phyloP scores from a whole-genome alignment of 2,329 filamentous ascomycete species.

The Paecilomyces dactylethromorphus region DNA sequence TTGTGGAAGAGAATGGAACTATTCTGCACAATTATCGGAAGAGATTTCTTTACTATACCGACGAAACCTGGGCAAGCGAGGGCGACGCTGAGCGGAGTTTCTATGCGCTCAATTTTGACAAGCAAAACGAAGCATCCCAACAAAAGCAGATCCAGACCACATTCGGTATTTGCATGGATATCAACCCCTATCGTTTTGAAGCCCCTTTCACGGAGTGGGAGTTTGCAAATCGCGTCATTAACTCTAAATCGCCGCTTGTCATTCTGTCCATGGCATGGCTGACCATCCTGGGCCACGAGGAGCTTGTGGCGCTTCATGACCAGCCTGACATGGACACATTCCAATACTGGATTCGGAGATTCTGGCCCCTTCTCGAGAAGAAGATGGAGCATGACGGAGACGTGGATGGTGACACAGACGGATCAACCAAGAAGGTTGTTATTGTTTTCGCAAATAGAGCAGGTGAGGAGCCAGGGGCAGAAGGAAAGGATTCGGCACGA shows the following conservation, averaged over 20 bases:
- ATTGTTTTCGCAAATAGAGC: constrained; percentile 42
- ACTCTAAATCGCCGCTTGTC: constrained; percentile 44
- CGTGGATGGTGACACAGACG: constrained; percentile 13
- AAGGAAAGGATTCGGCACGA: constrained; percentile 31
- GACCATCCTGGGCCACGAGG: constrained; percentile 43
- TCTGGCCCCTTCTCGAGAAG: constrained; percentile 44
- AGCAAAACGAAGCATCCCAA: neutral
- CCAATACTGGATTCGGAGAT: constrained; percentile 56
- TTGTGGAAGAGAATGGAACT: constrained; percentile 49
- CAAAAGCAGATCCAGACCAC: constrained; percentile 30
- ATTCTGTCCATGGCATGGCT: constrained; percentile 61
- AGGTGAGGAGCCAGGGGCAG: constrained; percentile 30
- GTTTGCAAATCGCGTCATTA: constrained; percentile 51
- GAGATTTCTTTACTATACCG: constrained; percentile 60
- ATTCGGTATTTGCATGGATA: constrained; percentile 48
- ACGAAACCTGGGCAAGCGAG: constrained; percentile 58
- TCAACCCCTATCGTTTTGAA: constrained; percentile 58
- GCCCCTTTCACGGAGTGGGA: constrained; percentile 55
- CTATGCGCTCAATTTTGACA: constrained; percentile 15
- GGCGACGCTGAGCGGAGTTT: constrained; percentile 32
- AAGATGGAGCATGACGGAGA: constrained; percentile 21
- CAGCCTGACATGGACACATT: constrained; percentile 55
- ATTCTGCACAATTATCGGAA: constrained; percentile 57
- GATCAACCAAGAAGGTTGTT: constrained; percentile 28
- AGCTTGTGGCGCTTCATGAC: constrained; percentile 37